phyloP scores from a whole-genome alignment of 192 early-diverging fungal species.

The Mortierella claussenii region DNA sequence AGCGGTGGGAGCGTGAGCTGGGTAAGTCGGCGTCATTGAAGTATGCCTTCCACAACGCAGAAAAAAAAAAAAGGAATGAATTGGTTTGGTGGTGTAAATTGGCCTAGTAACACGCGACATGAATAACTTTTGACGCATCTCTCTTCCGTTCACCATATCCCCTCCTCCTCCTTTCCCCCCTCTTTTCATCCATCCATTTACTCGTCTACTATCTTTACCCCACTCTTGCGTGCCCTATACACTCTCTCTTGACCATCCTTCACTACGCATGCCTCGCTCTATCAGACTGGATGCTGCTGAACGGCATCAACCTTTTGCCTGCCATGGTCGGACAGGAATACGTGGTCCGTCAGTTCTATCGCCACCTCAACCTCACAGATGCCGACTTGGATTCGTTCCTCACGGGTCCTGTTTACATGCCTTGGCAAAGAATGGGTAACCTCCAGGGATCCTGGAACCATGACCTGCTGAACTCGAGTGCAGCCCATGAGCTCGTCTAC shows the following conservation, averaged over 20 bases:
- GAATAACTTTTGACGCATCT: too few species aligned
- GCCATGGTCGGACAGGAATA: constrained; percentile 45
- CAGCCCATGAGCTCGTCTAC: constrained; percentile 30
- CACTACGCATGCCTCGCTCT: too few species aligned
- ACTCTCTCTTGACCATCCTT: too few species aligned
- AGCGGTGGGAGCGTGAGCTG: constrained; percentile 43
- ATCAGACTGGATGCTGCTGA: constrained; percentile 36
- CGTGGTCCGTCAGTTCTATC: constrained; percentile 27
- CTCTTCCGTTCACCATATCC: too few species aligned
- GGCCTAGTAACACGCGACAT: too few species aligned
- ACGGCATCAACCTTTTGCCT: constrained; percentile 36
- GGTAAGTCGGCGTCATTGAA: too few species aligned
- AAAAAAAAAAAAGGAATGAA: neutral
- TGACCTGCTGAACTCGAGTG: constrained; percentile 13
- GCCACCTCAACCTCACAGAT: constrained; percentile 7
- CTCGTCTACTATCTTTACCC: too few species aligned
- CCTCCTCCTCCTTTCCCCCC: too few species aligned
- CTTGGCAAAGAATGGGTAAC: constrained; percentile 51
- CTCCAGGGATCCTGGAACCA: constrained; percentile 40
- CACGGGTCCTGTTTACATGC: constrained; percentile 35
- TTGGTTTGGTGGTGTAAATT: too few species aligned
- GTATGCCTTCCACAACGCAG: neutral
- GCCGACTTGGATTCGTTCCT: constrained; percentile 26
- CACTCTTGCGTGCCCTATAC: too few species aligned
- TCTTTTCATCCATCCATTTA: too few species aligned